These are phyloP conservation scores for Aspergillus viridinutans DNA, from an alignment of 2,329 filamentous ascomycete species.

Conservation along the genomic window DNA sequence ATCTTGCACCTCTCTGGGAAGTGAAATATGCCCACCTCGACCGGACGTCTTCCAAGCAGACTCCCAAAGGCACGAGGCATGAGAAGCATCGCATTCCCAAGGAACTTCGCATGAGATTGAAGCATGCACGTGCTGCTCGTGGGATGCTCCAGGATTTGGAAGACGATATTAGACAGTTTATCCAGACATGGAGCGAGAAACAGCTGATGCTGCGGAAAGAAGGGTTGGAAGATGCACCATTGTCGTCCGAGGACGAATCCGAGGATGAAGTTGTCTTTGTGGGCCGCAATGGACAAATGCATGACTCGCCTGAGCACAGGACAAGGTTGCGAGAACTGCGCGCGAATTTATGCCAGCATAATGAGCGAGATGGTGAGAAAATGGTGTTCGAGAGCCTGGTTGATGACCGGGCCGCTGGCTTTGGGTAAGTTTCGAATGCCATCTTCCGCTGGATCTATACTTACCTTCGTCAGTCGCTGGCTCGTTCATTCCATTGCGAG, in stretches of 20 bases:
- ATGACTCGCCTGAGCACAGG: slow-evolving; percentile 54
- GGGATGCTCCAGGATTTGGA: slow-evolving; percentile 79
- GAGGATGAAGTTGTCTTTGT: slow-evolving; percentile 94
- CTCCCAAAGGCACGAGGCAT: slow-evolving; percentile 34
- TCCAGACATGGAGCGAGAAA: slow-evolving; percentile 56
- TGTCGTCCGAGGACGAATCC: slow-evolving; percentile 44
- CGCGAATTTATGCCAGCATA: slow-evolving; percentile 22
- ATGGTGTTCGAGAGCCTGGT: slow-evolving; percentile 78
- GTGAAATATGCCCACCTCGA: slow-evolving; percentile 46
- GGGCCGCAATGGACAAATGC: slow-evolving; percentile 62
- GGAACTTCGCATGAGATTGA: slow-evolving; percentile 74
- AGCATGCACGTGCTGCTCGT: slow-evolving; percentile 73
- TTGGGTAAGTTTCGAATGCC: slow-evolving; percentile 60
- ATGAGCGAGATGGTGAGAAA: slow-evolving; percentile 54
- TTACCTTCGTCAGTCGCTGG: slow-evolving; percentile 63
- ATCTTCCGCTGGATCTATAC: slow-evolving; percentile 8
- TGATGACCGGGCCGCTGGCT: slow-evolving; percentile 70
- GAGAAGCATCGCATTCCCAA: slow-evolving; percentile 60
- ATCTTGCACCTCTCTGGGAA: slow-evolving; percentile 84
- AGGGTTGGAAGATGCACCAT: slow-evolving; percentile 43
- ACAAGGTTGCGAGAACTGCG: slow-evolving; percentile 47
- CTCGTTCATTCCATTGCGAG: slow-evolving; percentile 86
- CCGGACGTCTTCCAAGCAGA: slow-evolving; percentile 32
- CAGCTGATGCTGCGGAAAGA: slow-evolving; percentile 47
- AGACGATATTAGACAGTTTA: slow-evolving; percentile 73